Evolutionary conservation across 2,329 filamentous ascomycete species (phyloP).

Genomic region (Corniculantispora saksenae): DNA sequence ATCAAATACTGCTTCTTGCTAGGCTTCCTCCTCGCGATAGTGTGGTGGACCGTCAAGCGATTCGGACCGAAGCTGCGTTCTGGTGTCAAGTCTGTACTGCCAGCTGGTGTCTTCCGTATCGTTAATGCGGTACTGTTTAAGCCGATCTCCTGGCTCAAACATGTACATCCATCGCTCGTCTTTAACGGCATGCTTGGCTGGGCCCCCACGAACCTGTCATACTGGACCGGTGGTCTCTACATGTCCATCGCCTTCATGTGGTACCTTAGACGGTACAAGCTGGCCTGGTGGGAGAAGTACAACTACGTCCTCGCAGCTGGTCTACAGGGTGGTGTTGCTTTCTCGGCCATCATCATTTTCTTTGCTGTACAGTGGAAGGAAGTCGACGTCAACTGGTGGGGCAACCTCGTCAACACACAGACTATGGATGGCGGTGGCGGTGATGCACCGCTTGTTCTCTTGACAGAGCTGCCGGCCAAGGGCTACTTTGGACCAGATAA

Average conservation of each 20-base stretch:
- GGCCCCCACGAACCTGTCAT: slow-evolving; percentile 45
- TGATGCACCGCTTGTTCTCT: not conserved
- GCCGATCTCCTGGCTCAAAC: slow-evolving; percentile 32
- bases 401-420: slow-evolving; percentile 30
- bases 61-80: slow-evolving; percentile 44
- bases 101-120: slow-evolving; percentile 18
- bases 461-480: slow-evolving; percentile 11
- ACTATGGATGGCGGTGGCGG: slow-evolving; percentile 24
- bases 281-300: slow-evolving; percentile 49
- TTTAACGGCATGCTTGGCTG: slow-evolving; percentile 44
- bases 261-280: slow-evolving; percentile 38
- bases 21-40: slow-evolving; percentile 32
- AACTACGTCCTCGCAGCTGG: slow-evolving; percentile 45
- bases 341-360: slow-evolving; percentile 45
- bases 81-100: slow-evolving; percentile 9
- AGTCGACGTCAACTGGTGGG: slow-evolving; percentile 44
- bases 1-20: slow-evolving; percentile 22
- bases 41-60: slow-evolving; percentile 64
- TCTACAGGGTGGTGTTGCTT: slow-evolving; percentile 41
- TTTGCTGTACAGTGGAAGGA: slow-evolving; percentile 43
- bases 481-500: slow-evolving; percentile 17
- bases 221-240: slow-evolving; percentile 44
- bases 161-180: slow-evolving; percentile 43
- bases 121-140: slow-evolving; percentile 26
- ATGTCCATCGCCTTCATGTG: slow-evolving; percentile 46